These are phyloP conservation scores for Cyathus striatus DNA, from an alignment of 768 basidiomycete genomes.

Conservation along the genomic window DNA sequence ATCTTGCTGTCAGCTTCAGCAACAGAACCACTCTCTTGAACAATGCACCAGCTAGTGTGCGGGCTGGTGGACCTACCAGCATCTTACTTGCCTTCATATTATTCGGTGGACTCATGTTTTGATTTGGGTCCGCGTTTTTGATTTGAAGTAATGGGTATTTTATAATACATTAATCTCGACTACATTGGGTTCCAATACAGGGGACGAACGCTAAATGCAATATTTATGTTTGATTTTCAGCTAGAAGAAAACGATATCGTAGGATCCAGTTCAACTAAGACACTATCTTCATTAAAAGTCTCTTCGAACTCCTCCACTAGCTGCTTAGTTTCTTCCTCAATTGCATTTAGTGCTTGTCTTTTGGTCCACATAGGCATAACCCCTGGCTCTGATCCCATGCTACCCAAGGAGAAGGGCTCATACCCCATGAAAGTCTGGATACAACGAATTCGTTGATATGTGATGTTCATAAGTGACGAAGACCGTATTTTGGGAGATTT, in stretches of 20 bases:
- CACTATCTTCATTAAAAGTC: slow-evolving; percentile 21
- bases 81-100: neutral
- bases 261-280: slow-evolving; percentile 17
- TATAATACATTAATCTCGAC: no score
- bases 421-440: slow-evolving; percentile 67
- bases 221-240: no score
- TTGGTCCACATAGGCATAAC: slow-evolving; percentile 47
- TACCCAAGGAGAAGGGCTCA: slow-evolving; percentile 18
- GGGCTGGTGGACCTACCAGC: slow-evolving; percentile 16
- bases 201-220: no score
- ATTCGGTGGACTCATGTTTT: no score
- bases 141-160: no score
- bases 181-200: no score
- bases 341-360: slow-evolving; percentile 43
- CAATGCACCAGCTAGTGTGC: slow-evolving; percentile 26
- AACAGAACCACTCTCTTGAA: slow-evolving; percentile 54
- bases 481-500: slow-evolving; percentile 45
- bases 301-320: slow-evolving; percentile 58
- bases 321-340: slow-evolving; percentile 50
- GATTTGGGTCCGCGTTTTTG: no score
- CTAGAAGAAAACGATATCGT: no score
- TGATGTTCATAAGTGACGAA: slow-evolving; percentile 43
- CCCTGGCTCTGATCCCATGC: neutral
- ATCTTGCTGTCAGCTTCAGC: slow-evolving; percentile 51
- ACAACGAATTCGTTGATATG: slow-evolving; percentile 55